phyloP scores from a whole-genome alignment of 139 green algal species.

The Coelastrella sp. region DNA sequence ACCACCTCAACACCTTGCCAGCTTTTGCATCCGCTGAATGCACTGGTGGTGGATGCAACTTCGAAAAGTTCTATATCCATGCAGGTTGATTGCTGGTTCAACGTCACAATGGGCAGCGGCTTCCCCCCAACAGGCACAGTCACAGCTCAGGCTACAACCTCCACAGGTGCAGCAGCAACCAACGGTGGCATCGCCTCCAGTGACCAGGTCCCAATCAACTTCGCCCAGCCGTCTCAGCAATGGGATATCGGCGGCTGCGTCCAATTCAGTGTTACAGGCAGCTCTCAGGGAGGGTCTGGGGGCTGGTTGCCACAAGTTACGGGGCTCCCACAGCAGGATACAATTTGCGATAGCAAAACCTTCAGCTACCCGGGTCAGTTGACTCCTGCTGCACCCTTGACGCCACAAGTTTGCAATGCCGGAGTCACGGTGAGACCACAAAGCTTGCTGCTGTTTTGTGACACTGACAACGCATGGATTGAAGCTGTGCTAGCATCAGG shows the following conservation, averaged over 20 bases:
- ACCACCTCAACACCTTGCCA: too few species aligned
- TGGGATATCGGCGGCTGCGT: conserved; percentile 43
- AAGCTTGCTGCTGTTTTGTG: background rate
- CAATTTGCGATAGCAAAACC: background rate
- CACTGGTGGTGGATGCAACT: background rate
- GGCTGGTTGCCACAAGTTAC: conserved; percentile 6
- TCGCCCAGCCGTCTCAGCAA: conserved; percentile 2
- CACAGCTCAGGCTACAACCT: background rate
- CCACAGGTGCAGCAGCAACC: conserved; percentile 1
- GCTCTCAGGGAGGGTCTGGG: background rate
- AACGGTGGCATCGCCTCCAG: background rate
- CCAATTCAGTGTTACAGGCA: background rate
- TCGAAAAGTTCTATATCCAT: background rate
- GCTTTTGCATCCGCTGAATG: background rate
- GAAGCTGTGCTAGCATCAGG: background rate
- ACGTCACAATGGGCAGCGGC: background rate
- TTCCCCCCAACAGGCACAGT: background rate
- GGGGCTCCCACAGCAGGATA: conserved; percentile 13
- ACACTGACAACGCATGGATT: background rate
- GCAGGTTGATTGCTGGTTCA: conserved; percentile 28
- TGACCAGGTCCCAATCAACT: background rate
- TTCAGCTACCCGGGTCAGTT: background rate
- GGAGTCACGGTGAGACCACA: conserved; percentile 8
- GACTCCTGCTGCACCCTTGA: background rate
- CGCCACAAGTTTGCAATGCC: background rate